Base-by-base conservation (phyloP, 1,284 basidiomycete species). In the Singerocomus inundabilis region DNA sequence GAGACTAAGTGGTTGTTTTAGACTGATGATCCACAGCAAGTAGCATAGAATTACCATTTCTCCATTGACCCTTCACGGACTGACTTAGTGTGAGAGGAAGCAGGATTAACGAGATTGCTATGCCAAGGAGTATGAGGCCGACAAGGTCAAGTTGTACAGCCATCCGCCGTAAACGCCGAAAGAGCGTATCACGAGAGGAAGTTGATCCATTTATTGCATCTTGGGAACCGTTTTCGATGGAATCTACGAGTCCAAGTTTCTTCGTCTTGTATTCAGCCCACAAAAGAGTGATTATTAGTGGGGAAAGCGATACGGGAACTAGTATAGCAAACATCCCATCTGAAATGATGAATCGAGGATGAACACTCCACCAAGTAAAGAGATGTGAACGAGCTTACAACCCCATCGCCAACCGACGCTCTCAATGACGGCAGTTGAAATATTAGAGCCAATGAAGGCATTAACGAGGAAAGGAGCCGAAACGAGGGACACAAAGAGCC, bases 371-470 rank as follows among this genome's bases (percentile, higher is more conserved):
- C 31, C 13, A 28, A 31, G n/a, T n/a, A n/a, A n/a, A n/a, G n/a
- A n/a, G n/a, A n/a, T n/a, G n/a, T 15, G 43, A 37, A 39, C 10
- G n/a, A 38, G 41, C 76, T 41, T 73, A 81, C 80, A 87, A 28
- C 89, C 89, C 82, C 85, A 88, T 66, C 88, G 72, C 90, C 89
- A 92, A 5, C 77, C 75, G 34, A 71, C 61, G 39, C 77, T 72
- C 43, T 80, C 69, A 41, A 91, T 69, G 9, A 84, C 71, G 31
- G 73, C 70, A 16, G 82, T 75, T 8, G 78, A 74, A 45, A 92
- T 80, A 60, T 88, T 88, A 9, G 86, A 79, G 6, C 85, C 81
- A 56, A 92, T 76, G 67, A 84, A 91, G 39, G 77, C 72, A 67
- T 81, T 77, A 69, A 88, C 72, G 57, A 88, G 71, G 70, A 85